Percentiles rank a stretch among this genome's conserved stretches.
phyloP scores from a whole-genome alignment of 371 early-diverging fungal genomes.

The Rhizoclosmatium hyalinum region DNA sequence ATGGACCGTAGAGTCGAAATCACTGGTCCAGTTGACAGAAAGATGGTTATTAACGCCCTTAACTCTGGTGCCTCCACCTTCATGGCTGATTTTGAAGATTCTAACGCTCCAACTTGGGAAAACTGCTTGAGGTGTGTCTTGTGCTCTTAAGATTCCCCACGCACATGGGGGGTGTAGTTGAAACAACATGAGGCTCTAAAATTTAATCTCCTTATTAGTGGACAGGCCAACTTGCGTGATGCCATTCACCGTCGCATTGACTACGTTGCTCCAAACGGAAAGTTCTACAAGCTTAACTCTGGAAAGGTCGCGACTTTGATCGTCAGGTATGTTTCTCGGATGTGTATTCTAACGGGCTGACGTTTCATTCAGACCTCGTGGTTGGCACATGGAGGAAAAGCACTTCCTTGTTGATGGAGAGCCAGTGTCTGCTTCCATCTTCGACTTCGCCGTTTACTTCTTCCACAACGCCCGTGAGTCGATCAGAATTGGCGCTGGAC shows the following conservation, averaged over 20 bases:
- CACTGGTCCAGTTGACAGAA: constrained; percentile 96
- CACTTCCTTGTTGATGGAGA: constrained; percentile 91
- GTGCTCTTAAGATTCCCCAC: no score
- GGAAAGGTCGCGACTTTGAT: constrained; percentile 86
- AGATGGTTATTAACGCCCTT: constrained; percentile 98
- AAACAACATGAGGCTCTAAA: constrained; percentile 52
- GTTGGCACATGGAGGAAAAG: constrained; percentile 97
- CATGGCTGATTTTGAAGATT: constrained; percentile 98
- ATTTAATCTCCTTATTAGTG: constrained; percentile 83
- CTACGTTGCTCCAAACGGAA: constrained; percentile 88
- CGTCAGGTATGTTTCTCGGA: constrained; percentile 68
- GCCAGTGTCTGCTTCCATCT: constrained; percentile 89
- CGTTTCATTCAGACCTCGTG: constrained; percentile 76
- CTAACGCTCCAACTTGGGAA: constrained; percentile 29
- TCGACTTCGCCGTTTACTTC: constrained; percentile 96
- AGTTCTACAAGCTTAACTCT: constrained; percentile 87
- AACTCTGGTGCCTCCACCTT: constrained; percentile 91
- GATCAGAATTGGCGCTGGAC: constrained; percentile 85
- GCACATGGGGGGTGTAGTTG: no score
- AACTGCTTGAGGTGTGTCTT: constrained; percentile 24
- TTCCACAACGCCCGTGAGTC: constrained; percentile 91
- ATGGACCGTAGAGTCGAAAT: constrained; percentile 95
- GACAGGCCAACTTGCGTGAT: constrained; percentile 93
- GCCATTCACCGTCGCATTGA: constrained; percentile 84
- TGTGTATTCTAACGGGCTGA: background rate